phyloP scores from a whole-genome alignment of 2,329 filamentous ascomycete species.

The Rhytidhysteron rufulum region DNA sequence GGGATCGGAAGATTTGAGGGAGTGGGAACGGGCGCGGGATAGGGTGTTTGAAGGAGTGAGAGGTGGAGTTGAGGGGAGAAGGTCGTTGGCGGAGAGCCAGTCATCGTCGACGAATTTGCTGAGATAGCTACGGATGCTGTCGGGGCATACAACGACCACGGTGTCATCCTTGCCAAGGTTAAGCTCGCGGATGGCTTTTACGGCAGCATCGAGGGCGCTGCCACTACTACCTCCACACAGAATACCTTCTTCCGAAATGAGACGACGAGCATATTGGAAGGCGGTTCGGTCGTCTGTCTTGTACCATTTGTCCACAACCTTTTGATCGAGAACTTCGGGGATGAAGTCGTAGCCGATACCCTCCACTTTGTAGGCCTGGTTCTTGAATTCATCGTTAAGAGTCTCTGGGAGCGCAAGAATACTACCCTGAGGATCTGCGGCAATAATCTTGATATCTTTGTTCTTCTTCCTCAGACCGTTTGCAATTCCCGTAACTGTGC shows the following conservation, averaged over 20 bases:
- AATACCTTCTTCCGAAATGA: slow-evolving; percentile 92
- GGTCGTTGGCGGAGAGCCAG: slow-evolving; percentile 95
- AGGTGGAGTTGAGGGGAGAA: slow-evolving; percentile 63
- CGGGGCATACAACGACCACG: slow-evolving; percentile 86
- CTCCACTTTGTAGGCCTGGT: slow-evolving; percentile 94
- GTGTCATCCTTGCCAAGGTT: slow-evolving; percentile 78
- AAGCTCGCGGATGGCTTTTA: slow-evolving; percentile 72
- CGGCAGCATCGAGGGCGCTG: slow-evolving; percentile 79
- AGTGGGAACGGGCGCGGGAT: slow-evolving; percentile 37
- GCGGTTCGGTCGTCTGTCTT: slow-evolving; percentile 94
- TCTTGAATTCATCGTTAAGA: slow-evolving; percentile 75
- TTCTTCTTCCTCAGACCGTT: slow-evolving; percentile 86
- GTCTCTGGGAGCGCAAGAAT: slow-evolving; percentile 78
- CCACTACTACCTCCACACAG: slow-evolving; percentile 92
- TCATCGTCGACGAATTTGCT: slow-evolving; percentile 98
- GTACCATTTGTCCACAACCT: slow-evolving; percentile 88
- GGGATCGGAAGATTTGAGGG: slow-evolving; percentile 53
- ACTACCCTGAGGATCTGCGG: slow-evolving; percentile 87
- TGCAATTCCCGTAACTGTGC: slow-evolving; percentile 88
- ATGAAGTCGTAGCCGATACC: slow-evolving; percentile 99
- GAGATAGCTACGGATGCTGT: slow-evolving; percentile 95
- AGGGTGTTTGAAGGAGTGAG: slow-evolving; percentile 34
- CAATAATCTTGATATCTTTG: slow-evolving; percentile 78
- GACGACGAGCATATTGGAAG: slow-evolving; percentile 80
- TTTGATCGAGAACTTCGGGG: slow-evolving; percentile 82